phyloP scores from a whole-genome alignment of 1,284 basidiomycete genomes.

The Apiotrichum brassicae region DNA sequence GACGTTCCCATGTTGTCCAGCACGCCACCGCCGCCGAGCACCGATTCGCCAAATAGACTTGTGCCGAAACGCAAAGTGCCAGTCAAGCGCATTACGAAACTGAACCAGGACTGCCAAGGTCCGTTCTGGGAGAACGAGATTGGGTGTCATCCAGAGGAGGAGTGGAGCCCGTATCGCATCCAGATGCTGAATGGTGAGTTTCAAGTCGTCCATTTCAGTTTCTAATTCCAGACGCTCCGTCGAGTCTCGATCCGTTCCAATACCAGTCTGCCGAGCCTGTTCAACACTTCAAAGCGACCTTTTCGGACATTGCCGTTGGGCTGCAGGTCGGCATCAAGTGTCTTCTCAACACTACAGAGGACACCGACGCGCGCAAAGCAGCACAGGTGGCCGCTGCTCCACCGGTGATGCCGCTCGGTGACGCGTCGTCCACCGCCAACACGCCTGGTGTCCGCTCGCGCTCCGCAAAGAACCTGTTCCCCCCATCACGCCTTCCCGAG shows the following conservation, averaged over 20 bases:
- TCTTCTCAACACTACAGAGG: slow-evolving; percentile 24
- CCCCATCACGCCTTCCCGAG: slow-evolving; percentile 29
- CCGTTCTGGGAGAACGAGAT: slow-evolving; percentile 41
- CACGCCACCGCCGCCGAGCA: slow-evolving; percentile 15
- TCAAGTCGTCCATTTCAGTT: too few relatives aligned
- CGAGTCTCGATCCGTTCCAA: slow-evolving; percentile 40
- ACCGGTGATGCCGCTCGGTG: slow-evolving; percentile 13
- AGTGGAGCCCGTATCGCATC: slow-evolving; percentile 37
- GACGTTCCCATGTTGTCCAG: slow-evolving; percentile 34
- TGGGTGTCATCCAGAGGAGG: slow-evolving; percentile 29
- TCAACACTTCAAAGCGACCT: slow-evolving; percentile 28
- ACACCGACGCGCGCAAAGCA: slow-evolving; percentile 5
- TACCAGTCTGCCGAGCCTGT: slow-evolving; percentile 28
- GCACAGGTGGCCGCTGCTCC: slow-evolving; percentile 1
- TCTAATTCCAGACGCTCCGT: slow-evolving; percentile 35
- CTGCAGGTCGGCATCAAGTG: slow-evolving; percentile 24
- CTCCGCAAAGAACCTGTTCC: slow-evolving; percentile 37
- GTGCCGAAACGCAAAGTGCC: slow-evolving; percentile 39
- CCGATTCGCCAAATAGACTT: slow-evolving; percentile 1
- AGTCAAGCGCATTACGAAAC: slow-evolving; percentile 39
- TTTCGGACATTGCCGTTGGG: slow-evolving; percentile 29
- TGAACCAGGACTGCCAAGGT: slow-evolving; percentile 40
- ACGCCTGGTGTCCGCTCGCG: slow-evolving; percentile 1
- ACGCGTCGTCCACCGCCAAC: slow-evolving; percentile 14
- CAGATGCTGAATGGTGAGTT: slow-evolving; percentile 44